A percentile compares a stretch with the other conserved stretches of the same genome.
phyloP scores from a whole-genome alignment of 352 stramenopile genomes.

The Pythium brachiatum region DNA sequence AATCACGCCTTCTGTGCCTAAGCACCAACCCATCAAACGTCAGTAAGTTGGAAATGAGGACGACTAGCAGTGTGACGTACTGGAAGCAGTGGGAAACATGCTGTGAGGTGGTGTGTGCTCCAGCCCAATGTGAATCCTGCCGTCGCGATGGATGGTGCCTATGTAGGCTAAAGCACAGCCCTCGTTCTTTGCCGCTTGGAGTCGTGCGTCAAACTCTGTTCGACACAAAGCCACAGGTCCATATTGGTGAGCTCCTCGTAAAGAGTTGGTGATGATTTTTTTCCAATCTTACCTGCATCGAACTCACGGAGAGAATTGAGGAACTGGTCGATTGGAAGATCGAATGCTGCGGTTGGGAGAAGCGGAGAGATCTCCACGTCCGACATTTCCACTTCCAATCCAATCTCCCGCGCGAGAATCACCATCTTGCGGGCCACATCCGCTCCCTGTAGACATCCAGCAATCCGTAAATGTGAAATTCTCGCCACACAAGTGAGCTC shows the following conservation, averaged over 20 bases:
- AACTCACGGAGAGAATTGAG: slow-evolving; percentile 37
- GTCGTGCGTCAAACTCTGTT: slow-evolving; percentile 25
- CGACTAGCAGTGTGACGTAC: slow-evolving; percentile 7
- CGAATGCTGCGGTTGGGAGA: slow-evolving; percentile 39
- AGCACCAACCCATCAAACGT: neutral
- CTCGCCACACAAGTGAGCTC: too few relatives aligned
- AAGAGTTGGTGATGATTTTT: too few relatives aligned
- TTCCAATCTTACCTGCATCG: slow-evolving; percentile 42
- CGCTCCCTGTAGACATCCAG: slow-evolving; percentile 30
- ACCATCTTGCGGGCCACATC: slow-evolving; percentile 70
- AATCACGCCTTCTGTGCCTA: slow-evolving; percentile 61
- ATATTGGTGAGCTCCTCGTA: neutral
- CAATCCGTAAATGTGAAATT: neutral
- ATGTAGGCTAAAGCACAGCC: slow-evolving; percentile 52
- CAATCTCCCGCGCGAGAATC: slow-evolving; percentile 60
- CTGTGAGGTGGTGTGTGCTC: slow-evolving; percentile 25
- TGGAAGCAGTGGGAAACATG: slow-evolving; percentile 35
- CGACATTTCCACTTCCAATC: slow-evolving; percentile 29
- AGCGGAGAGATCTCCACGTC: slow-evolving; percentile 46
- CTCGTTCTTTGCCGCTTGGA: slow-evolving; percentile 26
- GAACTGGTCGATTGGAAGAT: slow-evolving; percentile 51
- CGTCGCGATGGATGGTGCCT: slow-evolving; percentile 40
- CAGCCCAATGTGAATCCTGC: slow-evolving; percentile 41
- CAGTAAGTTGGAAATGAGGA: neutral
- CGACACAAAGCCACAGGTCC: neutral